These are phyloP conservation scores for Moelleriella libera DNA, from an alignment of 2,329 filamentous ascomycete genomes.

Conservation along the genomic window DNA sequence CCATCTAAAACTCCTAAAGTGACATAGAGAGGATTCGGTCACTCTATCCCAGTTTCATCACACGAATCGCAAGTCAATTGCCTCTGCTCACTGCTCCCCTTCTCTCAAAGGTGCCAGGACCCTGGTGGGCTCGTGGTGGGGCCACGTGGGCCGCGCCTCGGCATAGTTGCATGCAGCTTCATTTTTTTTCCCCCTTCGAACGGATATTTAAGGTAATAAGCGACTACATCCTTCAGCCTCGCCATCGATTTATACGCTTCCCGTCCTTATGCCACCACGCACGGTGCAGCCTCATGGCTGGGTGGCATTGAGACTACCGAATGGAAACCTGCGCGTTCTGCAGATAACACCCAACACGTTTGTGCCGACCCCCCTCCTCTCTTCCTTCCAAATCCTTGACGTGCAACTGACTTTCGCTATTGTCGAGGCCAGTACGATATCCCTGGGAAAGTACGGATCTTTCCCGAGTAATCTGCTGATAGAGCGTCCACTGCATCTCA, in stretches of 20 bases:
- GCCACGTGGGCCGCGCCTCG: not conserved
- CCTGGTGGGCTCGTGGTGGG: too few species aligned
- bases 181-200: slow-evolving; percentile 3
- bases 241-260: too few species aligned
- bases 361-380: slow-evolving; percentile 5
- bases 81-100: too few species aligned
- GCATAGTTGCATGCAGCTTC: not conserved
- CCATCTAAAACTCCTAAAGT: too few species aligned
- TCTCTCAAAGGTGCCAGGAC: too few species aligned
- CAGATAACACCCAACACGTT: slow-evolving; percentile 49
- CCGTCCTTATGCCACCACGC: slow-evolving; percentile 14
- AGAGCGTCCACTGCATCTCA: slow-evolving; percentile 81
- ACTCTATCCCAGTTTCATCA: too few species aligned
- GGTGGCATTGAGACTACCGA: slow-evolving; percentile 45
- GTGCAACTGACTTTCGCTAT: not conserved
- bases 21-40: too few species aligned
- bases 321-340: slow-evolving; percentile 40
- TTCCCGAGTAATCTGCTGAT: slow-evolving; percentile 85
- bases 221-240: too few species aligned
- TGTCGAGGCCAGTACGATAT: slow-evolving; percentile 47
- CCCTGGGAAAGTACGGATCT: slow-evolving; percentile 81
- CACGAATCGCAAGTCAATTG: too few species aligned
- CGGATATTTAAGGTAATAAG: too few species aligned
- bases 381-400: not conserved
- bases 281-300: slow-evolving; percentile 40